phyloP scores from a whole-genome alignment of 2,329 filamentous ascomycete species.

The Xenosphaeropsis pyriputrescens region DNA sequence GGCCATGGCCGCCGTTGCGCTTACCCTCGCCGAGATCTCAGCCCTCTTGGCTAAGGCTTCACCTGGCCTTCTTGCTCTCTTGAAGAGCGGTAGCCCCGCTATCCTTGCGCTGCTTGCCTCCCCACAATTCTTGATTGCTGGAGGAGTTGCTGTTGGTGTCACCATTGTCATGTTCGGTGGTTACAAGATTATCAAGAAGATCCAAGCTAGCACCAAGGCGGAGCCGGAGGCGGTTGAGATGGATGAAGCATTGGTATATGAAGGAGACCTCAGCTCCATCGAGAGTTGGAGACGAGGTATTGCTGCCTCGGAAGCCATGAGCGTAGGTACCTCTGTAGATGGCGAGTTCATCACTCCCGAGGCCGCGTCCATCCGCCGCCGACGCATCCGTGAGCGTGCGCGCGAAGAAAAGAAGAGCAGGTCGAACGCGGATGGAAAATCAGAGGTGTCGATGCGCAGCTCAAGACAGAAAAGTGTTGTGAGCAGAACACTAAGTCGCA shows the following conservation, averaged over 20 bases:
- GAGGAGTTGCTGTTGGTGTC: conserved; percentile 78
- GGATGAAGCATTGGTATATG: conserved; percentile 16
- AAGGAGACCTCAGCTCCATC: conserved; percentile 16
- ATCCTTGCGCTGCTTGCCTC: conserved; percentile 77
- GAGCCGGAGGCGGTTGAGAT: conserved; percentile 10
- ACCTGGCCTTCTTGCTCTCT: conserved; percentile 57
- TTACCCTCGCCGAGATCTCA: conserved; percentile 85
- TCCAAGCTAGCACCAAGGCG: conserved; percentile 30
- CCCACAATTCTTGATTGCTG: conserved; percentile 89
- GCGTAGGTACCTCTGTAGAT: conserved; percentile 17
- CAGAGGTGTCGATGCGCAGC: background rate
- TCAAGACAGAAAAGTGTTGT: conserved; percentile 2
- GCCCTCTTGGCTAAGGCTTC: conserved; percentile 71
- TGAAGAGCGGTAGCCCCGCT: conserved; percentile 73
- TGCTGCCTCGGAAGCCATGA: conserved; percentile 12
- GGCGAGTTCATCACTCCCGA: conserved; percentile 18
- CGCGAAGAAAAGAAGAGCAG: conserved; percentile 6
- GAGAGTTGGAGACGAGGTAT: conserved; percentile 19
- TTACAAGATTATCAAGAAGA: conserved; percentile 92
- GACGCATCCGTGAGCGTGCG: conserved; percentile 9
- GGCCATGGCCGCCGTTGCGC: conserved; percentile 81
- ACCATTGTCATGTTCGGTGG: conserved; percentile 92
- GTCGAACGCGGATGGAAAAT: conserved; percentile 1
- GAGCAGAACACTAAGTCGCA: conserved; percentile 11
- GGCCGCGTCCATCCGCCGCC: conserved; percentile 12